Evolutionary conservation across 441 rosid genomes (phyloP).

Genomic region (Pelargonium cotyledonis): DNA sequence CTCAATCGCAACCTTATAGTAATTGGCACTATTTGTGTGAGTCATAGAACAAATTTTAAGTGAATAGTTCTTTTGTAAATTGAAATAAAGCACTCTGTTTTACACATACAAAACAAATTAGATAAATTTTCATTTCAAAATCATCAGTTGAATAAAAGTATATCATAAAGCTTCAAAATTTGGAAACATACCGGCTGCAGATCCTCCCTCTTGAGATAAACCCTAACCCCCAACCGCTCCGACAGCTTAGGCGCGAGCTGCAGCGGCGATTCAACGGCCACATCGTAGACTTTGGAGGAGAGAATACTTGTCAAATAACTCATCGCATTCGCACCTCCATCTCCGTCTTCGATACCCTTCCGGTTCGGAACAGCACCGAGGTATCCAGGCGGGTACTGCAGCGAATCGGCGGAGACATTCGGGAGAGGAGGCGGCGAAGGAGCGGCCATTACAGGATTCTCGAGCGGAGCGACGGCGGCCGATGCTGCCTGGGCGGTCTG

Average conservation of each 20-base stretch:
- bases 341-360: slow-evolving; percentile 25
- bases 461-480: slow-evolving; percentile 25
- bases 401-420: slow-evolving; percentile 48
- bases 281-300: slow-evolving; percentile 75
- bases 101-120: too few relatives aligned
- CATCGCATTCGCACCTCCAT: slow-evolving; percentile 43
- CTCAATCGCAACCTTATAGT: too few relatives aligned
- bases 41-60: too few relatives aligned
- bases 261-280: slow-evolving; percentile 78
- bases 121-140: not conserved
- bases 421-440: slow-evolving; percentile 10
- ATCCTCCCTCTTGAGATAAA: slow-evolving; percentile 89
- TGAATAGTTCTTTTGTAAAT: too few relatives aligned
- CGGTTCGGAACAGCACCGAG: slow-evolving; percentile 75
- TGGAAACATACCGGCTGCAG: slow-evolving; percentile 68
- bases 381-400: slow-evolving; percentile 72
- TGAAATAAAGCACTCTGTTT: too few relatives aligned
- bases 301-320: slow-evolving; percentile 68
- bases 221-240: slow-evolving; percentile 52
- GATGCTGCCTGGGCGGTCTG: slow-evolving; percentile 19
- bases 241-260: slow-evolving; percentile 71
- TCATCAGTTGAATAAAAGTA: not conserved
- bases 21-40: too few relatives aligned
- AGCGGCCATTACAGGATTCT: slow-evolving; percentile 14
- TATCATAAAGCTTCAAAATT: not conserved